A percentile compares a stretch with the other conserved stretches of the same genome.
phyloP scores from a whole-genome alignment of 179 eudicot genomes.

The Silene noctiflora region DNA sequence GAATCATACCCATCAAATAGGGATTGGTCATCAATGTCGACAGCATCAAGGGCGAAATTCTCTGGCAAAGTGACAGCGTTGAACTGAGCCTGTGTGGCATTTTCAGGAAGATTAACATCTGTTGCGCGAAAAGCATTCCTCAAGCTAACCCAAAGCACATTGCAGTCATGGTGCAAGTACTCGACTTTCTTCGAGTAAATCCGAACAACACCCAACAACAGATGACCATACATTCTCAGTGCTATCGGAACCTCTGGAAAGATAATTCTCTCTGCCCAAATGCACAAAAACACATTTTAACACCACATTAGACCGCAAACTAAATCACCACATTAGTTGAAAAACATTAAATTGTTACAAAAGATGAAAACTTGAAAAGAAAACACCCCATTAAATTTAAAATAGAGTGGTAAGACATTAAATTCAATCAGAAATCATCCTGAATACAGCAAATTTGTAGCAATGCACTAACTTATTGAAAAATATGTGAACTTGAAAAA shows the following conservation, averaged over 20 bases:
- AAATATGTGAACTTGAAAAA: not conserved
- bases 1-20: conserved; percentile 32
- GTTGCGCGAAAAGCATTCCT: conserved; percentile 49
- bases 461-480: not conserved
- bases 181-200: conserved; percentile 71
- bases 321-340: not conserved
- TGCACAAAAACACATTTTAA: not conserved
- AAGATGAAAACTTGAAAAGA: not conserved
- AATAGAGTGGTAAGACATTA: too few relatives aligned
- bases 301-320: not conserved
- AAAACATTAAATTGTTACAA: not conserved
- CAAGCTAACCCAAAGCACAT: conserved; percentile 41
- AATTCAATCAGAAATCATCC: not conserved
- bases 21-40: conserved; percentile 33
- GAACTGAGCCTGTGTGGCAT: conserved; percentile 70
- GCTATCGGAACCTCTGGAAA: conserved; percentile 91
- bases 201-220: conserved; percentile 74
- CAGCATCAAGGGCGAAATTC: conserved; percentile 64
- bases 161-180: conserved; percentile 72
- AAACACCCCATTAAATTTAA: too few relatives aligned
- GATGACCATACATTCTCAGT: conserved; percentile 83
- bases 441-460: not conserved
- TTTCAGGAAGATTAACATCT: conserved; percentile 65
- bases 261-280: conserved; percentile 60
- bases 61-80: conserved; percentile 81